Conservation (phyloP, 129 eudicot genomes). For the Escallonia rubra region DNA sequence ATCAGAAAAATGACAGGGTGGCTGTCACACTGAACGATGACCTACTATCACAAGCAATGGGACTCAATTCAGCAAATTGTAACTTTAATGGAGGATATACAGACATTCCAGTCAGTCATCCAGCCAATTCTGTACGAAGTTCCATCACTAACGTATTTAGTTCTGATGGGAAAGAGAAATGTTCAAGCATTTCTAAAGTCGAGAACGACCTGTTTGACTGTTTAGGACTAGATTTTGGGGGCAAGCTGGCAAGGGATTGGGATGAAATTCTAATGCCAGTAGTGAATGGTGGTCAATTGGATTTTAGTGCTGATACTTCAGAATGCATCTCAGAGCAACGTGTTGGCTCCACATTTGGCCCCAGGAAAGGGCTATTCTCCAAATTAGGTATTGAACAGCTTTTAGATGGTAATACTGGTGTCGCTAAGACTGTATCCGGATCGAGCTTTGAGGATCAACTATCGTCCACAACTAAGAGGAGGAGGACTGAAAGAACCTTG, state of each 20-base stretch:
- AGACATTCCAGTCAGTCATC: slow-evolving; percentile 13
- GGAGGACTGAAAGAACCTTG: slow-evolving; percentile 36
- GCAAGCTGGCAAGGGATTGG: slow-evolving; percentile 20
- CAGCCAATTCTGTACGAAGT: slow-evolving; percentile 38
- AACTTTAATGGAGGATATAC: background rate
- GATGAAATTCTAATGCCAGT: slow-evolving; percentile 38
- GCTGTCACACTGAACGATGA: slow-evolving; percentile 26
- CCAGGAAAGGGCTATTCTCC: slow-evolving; percentile 65
- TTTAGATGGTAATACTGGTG: slow-evolving; percentile 46
- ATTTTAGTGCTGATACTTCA: slow-evolving; percentile 21
- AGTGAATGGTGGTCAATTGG: slow-evolving; percentile 18
- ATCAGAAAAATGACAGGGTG: slow-evolving; percentile 20
- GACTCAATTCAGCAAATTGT: slow-evolving; percentile 9
- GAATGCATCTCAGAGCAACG: slow-evolving; percentile 25
- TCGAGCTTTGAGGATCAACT: slow-evolving; percentile 58
- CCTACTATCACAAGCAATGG: slow-evolving; percentile 27
- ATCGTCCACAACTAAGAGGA: slow-evolving; percentile 42
- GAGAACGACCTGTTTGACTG: slow-evolving; percentile 31
- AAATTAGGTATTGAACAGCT: slow-evolving; percentile 72
- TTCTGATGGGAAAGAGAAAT: slow-evolving; percentile 28
- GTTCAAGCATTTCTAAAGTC: slow-evolving; percentile 19
- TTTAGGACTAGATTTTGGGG: slow-evolving; percentile 18
- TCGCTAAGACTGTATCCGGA: slow-evolving; percentile 28
- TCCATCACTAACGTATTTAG: slow-evolving; percentile 23
- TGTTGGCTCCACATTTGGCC: slow-evolving; percentile 20